These are phyloP conservation scores for Gossypium longicalyx DNA, from an alignment of 345 rosid genomes.

Conservation along the genomic window DNA sequence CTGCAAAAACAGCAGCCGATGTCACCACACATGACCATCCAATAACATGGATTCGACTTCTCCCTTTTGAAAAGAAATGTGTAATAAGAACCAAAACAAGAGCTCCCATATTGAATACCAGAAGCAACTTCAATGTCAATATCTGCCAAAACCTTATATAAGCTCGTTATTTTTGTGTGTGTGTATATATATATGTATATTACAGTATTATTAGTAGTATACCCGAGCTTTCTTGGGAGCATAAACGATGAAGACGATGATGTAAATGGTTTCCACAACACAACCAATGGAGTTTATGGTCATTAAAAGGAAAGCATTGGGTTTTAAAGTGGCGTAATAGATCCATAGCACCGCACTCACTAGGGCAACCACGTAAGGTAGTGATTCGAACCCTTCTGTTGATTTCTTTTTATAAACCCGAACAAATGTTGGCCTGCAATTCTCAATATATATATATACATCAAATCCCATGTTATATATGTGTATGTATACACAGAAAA, in stretches of 20 bases:
- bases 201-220: not conserved
- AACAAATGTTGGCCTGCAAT: constrained; percentile 51
- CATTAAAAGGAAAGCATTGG: constrained; percentile 39
- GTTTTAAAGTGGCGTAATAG: constrained; percentile 44
- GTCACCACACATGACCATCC: constrained; percentile 42
- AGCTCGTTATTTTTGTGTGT: not conserved
- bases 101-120: constrained; percentile 29
- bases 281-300: constrained; percentile 43
- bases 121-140: constrained; percentile 29
- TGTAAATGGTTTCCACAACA: constrained; percentile 44
- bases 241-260: constrained; percentile 34
- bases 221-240: constrained; percentile 55
- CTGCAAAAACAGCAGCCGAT: constrained; percentile 32
- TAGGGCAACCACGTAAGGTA: constrained; percentile 55
- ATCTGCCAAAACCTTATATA: not conserved
- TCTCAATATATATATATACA: not conserved
- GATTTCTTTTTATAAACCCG: constrained; percentile 54
- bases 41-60: constrained; percentile 18
- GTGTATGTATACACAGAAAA: not conserved
- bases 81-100: constrained; percentile 25
- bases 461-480: not conserved
- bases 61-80: constrained; percentile 27
- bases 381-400: constrained; percentile 58
- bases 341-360: constrained; percentile 59
- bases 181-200: no score